Evolutionary conservation across 192 early-diverging fungal genomes (phyloP), one percentile per base, ranked within the genome.

Genomic region (Linnemannia hyalina): DNA sequence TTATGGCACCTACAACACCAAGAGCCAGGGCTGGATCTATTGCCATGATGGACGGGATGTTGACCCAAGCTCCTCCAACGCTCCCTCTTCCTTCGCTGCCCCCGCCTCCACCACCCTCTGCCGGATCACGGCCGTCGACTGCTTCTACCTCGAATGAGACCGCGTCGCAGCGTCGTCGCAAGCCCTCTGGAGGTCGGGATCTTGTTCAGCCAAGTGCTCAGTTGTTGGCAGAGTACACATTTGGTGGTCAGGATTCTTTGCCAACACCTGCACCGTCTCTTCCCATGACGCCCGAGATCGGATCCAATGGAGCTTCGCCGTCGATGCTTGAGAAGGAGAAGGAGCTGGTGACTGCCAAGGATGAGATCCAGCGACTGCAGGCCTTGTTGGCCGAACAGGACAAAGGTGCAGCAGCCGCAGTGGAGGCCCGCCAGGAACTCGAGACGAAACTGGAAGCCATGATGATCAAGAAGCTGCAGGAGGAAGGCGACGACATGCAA

Each of bases 141-240:
- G 47, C 36, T 47, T 42, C 72, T 23, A 9, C 36, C 36, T 26
- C 55, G 18, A 42, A 22, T 22, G 41, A 26, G 0, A 71, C 23
- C 35, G 41, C 38, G 1, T 1, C 70, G 16, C 79, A 68, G 42
- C 73, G 81, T 32, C 54, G 81, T n/a, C 63, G 81, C 7, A 82
- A 76, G 57, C n/a, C 75, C 41, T 82, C 81, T 18, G 75, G 74
- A 49, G 44, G 76, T 32, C 70, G 60, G 35, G 81, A 82, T 13
- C 75, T 82, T n/a, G 69, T 84, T 9, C 72, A 52, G n/a, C 82
- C 82, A 23, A 79, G 73, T 20, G 35, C 76, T 20, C 81, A 77
- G 41, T 42, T 82, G 40, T 47, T 82, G 7, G n/a, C 54, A 7
- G 81, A 82, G 9, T 52, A 22, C 11, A 22, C 38, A 18, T 22